These are phyloP conservation scores for Melampsora larici-populina DNA, from an alignment of 1,284 basidiomycete species.

Conservation along the genomic window DNA sequence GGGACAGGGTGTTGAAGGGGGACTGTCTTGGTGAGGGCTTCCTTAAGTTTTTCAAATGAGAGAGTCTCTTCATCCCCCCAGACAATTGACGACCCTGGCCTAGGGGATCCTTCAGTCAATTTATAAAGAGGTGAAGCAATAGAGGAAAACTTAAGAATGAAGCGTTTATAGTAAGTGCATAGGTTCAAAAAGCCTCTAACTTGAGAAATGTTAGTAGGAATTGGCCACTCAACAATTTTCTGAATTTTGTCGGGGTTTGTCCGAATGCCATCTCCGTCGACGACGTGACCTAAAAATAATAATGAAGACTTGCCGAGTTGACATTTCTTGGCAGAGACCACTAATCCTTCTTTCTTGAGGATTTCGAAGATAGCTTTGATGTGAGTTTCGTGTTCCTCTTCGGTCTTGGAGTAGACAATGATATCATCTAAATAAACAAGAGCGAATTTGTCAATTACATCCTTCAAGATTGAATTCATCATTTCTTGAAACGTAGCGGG, in stretches of 20 bases:
- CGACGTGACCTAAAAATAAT: constrained; percentile 6
- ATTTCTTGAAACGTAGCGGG: too few species aligned
- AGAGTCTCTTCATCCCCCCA: too few species aligned
- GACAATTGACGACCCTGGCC: neutral
- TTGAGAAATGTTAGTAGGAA: too few species aligned
- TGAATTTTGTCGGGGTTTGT: neutral
- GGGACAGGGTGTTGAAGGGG: constrained; percentile 8
- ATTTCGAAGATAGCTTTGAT: neutral
- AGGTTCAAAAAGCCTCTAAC: too few species aligned
- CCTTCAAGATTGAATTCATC: too few species aligned
- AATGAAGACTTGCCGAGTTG: neutral
- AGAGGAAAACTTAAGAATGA: constrained; percentile 4
- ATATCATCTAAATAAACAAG: constrained; percentile 7
- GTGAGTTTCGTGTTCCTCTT: neutral
- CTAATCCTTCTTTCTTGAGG: too few species aligned
- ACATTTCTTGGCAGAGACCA: neutral
- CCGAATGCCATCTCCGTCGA: neutral
- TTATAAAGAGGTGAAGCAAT: constrained; percentile 1
- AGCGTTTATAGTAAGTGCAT: constrained; percentile 21
- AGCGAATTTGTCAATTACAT: too few species aligned
- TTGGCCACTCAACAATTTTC: too few species aligned
- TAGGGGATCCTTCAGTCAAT: constrained; percentile 6
- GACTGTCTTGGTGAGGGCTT: neutral
- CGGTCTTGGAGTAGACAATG: too few species aligned
- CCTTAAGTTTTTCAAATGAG: neutral